Evolutionary conservation across 2,329 filamentous ascomycete species (phyloP).

Genomic region (Ophiocordyceps camponoti-rufipedis): DNA sequence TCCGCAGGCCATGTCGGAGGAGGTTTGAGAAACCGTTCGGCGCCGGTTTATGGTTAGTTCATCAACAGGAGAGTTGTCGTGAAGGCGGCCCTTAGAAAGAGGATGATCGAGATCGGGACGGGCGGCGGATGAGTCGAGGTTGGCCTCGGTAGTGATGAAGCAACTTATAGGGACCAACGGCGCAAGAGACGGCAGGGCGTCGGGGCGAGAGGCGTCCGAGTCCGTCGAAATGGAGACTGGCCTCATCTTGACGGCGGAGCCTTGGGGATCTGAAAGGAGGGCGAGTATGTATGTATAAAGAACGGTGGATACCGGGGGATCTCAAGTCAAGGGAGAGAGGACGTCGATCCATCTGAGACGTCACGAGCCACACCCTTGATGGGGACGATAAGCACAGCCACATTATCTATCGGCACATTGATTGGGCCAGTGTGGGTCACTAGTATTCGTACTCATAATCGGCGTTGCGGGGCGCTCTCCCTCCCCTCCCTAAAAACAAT

Average conservation of each 20-base stretch:
- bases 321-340: neutral
- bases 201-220: slow-evolving; percentile 1
- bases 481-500: neutral
- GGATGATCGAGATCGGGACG: slow-evolving; percentile 1
- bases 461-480: neutral
- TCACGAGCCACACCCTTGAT: neutral
- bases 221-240: slow-evolving; percentile 4
- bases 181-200: slow-evolving; percentile 3
- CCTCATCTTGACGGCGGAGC: slow-evolving; percentile 4
- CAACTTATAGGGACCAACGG: slow-evolving; percentile 12
- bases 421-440: too few relatives aligned
- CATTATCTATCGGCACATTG: neutral
- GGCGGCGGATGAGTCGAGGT: slow-evolving; percentile 10
- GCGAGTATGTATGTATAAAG: neutral
- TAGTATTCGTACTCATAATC: neutral
- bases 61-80: neutral
- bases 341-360: neutral
- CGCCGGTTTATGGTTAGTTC: neutral
- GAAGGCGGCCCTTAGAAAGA: slow-evolving; percentile 4
- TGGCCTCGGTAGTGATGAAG: slow-evolving; percentile 16
- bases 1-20: slow-evolving; percentile 4
- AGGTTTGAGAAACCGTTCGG: too few relatives aligned
- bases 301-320: neutral
- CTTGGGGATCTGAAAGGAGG: neutral
- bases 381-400: neutral